Evolutionary conservation across 345 rosid species (phyloP).

Genomic region (Eutrema heterophyllum): DNA sequence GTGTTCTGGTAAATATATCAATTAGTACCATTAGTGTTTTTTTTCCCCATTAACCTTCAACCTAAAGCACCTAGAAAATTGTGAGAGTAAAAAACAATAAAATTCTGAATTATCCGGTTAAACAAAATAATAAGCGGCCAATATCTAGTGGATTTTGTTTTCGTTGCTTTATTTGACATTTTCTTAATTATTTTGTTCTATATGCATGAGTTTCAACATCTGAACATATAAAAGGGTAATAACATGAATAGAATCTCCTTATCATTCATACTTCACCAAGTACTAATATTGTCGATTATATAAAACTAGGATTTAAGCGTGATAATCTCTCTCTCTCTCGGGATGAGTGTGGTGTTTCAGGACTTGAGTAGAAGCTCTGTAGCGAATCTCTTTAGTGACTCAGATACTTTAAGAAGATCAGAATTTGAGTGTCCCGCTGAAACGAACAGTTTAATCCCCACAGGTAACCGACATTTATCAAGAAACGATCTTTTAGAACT

Average conservation of each 20-base stretch:
- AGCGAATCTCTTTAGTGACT: conserved; percentile 60
- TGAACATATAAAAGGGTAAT: conserved; percentile 6
- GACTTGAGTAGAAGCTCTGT: conserved; percentile 34
- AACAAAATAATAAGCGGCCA: neutral
- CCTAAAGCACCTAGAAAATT: too few relatives aligned
- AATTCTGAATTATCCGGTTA: too few relatives aligned
- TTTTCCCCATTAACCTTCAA: too few relatives aligned
- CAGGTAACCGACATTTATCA: conserved; percentile 74
- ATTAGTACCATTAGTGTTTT: too few relatives aligned
- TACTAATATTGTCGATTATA: neutral
- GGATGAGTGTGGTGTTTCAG: conserved; percentile 4
- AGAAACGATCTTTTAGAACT: conserved; percentile 70
- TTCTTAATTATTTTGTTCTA: conserved; percentile 6
- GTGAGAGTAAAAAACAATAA: too few relatives aligned
- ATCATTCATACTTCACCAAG: neutral
- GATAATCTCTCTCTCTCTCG: neutral
- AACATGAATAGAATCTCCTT: neutral
- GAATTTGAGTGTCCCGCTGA: conserved; percentile 72
- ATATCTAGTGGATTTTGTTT: neutral
- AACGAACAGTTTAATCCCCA: conserved; percentile 68
- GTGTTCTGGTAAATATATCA: neutral
- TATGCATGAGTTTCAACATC: conserved; percentile 31
- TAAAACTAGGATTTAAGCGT: too few relatives aligned
- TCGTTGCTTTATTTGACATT: neutral
- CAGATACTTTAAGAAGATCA: conserved; percentile 58